Percentiles rank a stretch among this genome's conserved stretches.
Evolutionary conservation across 2,329 filamentous ascomycete species (phyloP).

Genomic region (Fonsecaea pedrosoi): DNA sequence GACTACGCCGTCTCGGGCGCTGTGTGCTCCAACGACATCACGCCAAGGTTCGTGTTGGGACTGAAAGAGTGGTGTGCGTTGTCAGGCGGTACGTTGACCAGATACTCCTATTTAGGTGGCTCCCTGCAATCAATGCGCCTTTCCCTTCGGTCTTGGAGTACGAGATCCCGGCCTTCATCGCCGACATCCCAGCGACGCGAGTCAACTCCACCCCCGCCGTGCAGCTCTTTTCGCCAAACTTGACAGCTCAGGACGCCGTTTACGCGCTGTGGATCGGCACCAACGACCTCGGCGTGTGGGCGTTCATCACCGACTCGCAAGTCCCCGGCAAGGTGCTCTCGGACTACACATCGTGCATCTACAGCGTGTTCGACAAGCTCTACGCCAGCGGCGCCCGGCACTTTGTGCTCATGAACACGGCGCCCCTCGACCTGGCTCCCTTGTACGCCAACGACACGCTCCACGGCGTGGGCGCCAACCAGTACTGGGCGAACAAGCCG

Average conservation of each 20-base stretch:
- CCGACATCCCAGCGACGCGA: slow-evolving; percentile 48
- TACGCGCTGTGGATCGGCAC: slow-evolving; percentile 83
- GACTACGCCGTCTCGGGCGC: slow-evolving; percentile 78
- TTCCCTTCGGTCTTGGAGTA: slow-evolving; percentile 71
- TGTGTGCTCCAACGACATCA: slow-evolving; percentile 73
- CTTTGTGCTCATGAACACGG: slow-evolving; percentile 74
- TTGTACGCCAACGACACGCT: slow-evolving; percentile 64
- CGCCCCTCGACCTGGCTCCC: slow-evolving; percentile 71
- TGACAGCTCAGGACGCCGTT: slow-evolving; percentile 53
- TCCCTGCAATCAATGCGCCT: slow-evolving; percentile 57
- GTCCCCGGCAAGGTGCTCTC: slow-evolving; percentile 64
- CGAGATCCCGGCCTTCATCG: slow-evolving; percentile 64
- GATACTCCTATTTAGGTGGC: slow-evolving; percentile 49
- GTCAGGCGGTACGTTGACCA: slow-evolving; percentile 1
- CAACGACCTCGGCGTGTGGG: slow-evolving; percentile 73
- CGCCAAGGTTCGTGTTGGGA: slow-evolving; percentile 46
- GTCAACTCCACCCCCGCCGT: slow-evolving; percentile 33
- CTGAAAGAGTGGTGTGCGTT: not conserved
- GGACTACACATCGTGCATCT: slow-evolving; percentile 73
- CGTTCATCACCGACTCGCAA: slow-evolving; percentile 71
- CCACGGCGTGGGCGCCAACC: slow-evolving; percentile 52
- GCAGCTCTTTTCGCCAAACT: slow-evolving; percentile 28
- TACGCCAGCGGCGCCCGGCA: slow-evolving; percentile 71
- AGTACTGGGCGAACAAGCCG: slow-evolving; percentile 57
- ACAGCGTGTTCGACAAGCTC: slow-evolving; percentile 65